Conservation (phyloP, 129 eudicot species). For the Centella asiatica region DNA sequence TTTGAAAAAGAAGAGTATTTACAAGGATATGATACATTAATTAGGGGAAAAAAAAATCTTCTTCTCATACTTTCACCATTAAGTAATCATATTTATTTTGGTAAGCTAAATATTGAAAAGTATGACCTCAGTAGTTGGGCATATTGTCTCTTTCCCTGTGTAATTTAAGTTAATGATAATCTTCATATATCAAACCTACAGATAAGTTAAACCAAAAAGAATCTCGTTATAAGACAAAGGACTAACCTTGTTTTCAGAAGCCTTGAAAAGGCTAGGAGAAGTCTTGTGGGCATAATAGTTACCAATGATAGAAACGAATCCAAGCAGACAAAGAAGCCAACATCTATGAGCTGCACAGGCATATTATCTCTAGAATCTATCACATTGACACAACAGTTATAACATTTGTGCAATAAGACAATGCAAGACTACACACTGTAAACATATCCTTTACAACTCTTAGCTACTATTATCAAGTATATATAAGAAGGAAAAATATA, state of each 20-base stretch:
- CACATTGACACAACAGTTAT: too few species aligned
- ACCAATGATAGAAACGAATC: slow-evolving; percentile 82
- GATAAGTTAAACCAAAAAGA: not conserved
- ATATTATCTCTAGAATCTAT: slow-evolving; percentile 13
- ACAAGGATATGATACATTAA: too few species aligned
- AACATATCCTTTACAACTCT: too few species aligned
- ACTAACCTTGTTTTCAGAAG: slow-evolving; percentile 59
- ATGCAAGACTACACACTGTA: too few species aligned
- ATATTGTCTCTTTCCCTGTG: not conserved
- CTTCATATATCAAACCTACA: slow-evolving; percentile 8
- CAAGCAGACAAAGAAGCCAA: slow-evolving; percentile 86
- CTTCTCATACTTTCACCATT: too few species aligned
- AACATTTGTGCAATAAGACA: too few species aligned
- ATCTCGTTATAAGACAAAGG: slow-evolving; percentile 6
- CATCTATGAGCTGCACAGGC: slow-evolving; percentile 73
- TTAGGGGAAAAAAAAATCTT: too few species aligned
- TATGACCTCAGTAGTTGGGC: not conserved
- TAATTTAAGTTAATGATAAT: not conserved
- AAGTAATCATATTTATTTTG: too few species aligned
- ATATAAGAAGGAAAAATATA: slow-evolving; percentile 19
- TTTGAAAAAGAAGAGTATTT: too few species aligned
- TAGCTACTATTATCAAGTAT: too few species aligned
- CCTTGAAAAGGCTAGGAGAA: slow-evolving; percentile 52
- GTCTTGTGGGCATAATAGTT: slow-evolving; percentile 87
- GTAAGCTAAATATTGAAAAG: too few species aligned